These are phyloP conservation scores for Hypsizygus ulmarius DNA, from an alignment of 1,284 basidiomycete species.

Conservation along the genomic window DNA sequence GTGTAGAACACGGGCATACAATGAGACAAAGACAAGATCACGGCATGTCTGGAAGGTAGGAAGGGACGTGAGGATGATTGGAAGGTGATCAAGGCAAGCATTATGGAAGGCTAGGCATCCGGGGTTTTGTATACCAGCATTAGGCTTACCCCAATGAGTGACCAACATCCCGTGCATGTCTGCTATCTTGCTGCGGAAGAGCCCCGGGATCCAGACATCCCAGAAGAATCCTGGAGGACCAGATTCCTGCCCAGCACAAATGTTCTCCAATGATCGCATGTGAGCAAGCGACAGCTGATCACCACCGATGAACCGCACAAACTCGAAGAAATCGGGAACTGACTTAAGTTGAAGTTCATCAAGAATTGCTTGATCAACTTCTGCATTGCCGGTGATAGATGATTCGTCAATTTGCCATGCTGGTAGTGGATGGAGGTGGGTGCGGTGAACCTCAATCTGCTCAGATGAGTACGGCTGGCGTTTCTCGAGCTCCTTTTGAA, in stretches of 20 bases:
- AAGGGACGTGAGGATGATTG: constrained; percentile 23
- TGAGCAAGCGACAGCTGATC: constrained; percentile 39
- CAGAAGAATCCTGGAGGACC: constrained; percentile 26
- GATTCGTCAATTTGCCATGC: constrained; percentile 39
- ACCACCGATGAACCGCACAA: constrained; percentile 28
- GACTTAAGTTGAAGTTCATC: constrained; percentile 25
- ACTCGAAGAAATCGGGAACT: constrained; percentile 8
- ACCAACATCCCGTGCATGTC: constrained; percentile 29
- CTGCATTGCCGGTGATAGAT: constrained; percentile 32
- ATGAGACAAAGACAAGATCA: constrained; percentile 35
- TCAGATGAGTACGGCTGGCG: constrained; percentile 21
- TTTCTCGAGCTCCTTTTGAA: constrained; percentile 20
- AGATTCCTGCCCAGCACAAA: constrained; percentile 35
- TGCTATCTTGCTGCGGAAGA: constrained; percentile 40
- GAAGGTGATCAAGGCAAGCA: constrained; percentile 29
- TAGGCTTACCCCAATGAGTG: constrained; percentile 30
- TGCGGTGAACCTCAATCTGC: constrained; percentile 32
- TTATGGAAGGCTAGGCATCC: constrained; percentile 33
- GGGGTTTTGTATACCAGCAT: constrained; percentile 29
- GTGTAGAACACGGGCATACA: constrained; percentile 34
- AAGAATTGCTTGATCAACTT: constrained; percentile 32
- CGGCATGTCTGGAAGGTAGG: constrained; percentile 28
- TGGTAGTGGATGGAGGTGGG: constrained; percentile 30
- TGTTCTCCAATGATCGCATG: constrained; percentile 26
- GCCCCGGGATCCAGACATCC: constrained; percentile 30